Evolutionary conservation across 2,329 filamentous ascomycete genomes (phyloP).

Genomic region (Cercospora berteroae): DNA sequence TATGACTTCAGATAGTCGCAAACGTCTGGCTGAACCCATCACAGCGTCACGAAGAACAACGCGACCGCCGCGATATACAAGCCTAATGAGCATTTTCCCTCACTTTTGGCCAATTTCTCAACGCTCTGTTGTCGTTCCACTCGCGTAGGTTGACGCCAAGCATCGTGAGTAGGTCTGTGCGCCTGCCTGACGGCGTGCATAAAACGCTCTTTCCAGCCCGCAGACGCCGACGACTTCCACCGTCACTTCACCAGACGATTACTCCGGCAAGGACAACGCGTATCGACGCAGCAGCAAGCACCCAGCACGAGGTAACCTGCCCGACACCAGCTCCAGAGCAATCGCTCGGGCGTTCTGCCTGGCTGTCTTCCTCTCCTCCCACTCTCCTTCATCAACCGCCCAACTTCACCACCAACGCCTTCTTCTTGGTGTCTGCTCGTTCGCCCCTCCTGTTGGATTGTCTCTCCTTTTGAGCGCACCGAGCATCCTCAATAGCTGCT

Average conservation of each 20-base stretch:
- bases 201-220: slow-evolving; percentile 4
- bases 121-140: not conserved
- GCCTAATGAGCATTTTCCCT: not conserved
- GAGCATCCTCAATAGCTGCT: slow-evolving; percentile 24
- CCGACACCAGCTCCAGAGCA: slow-evolving; percentile 4
- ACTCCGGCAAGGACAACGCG: slow-evolving; percentile 10
- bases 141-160: not conserved
- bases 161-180: not conserved
- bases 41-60: not conserved
- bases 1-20: not conserved
- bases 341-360: not conserved
- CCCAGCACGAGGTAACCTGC: not conserved
- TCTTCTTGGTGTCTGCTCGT: slow-evolving; percentile 23
- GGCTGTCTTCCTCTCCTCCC: slow-evolving; percentile 12
- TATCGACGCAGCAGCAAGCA: not conserved
- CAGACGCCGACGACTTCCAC: slow-evolving; percentile 9
- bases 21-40: not conserved
- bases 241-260: slow-evolving; percentile 2
- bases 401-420: slow-evolving; percentile 16
- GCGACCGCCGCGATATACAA: not conserved
- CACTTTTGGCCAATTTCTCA: not conserved
- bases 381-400: slow-evolving; percentile 15
- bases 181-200: not conserved
- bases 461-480: slow-evolving; percentile 8
- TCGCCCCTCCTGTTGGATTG: slow-evolving; percentile 32